phyloP scores from a whole-genome alignment of 1,284 basidiomycete species.

The Tausonia pullulans region DNA sequence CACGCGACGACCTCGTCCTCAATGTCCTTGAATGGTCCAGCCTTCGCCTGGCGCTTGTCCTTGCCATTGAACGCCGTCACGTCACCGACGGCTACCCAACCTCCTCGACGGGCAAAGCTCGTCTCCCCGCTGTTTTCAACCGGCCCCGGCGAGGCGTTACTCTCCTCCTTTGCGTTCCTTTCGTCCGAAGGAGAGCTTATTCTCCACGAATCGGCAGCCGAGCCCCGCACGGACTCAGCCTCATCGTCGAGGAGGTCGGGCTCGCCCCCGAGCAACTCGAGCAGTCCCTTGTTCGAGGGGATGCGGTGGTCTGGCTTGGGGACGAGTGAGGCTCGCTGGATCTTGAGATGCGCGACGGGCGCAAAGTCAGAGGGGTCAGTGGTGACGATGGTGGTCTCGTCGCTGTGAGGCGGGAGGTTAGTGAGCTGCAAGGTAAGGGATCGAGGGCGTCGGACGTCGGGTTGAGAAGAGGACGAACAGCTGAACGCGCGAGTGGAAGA shows the following conservation, averaged over 20 bases:
- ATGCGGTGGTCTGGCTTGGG: constrained; percentile 37
- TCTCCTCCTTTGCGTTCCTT: too few relatives aligned
- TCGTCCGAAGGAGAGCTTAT: too few relatives aligned
- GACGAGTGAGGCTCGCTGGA: constrained; percentile 54
- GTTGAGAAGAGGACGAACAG: constrained; percentile 40
- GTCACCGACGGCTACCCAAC: constrained; percentile 20
- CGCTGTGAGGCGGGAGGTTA: constrained; percentile 33
- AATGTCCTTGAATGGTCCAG: constrained; percentile 32
- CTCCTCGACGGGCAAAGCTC: neutral
- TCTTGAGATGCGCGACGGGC: constrained; percentile 74
- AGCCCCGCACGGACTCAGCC: too few relatives aligned
- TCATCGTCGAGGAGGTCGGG: too few relatives aligned
- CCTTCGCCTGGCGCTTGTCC: neutral
- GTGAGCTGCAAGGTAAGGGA: constrained; percentile 9
- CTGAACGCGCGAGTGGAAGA: constrained; percentile 68
- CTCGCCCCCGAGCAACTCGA: constrained; percentile 14
- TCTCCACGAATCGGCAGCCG: too few relatives aligned
- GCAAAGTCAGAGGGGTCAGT: constrained; percentile 46
- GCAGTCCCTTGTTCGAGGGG: constrained; percentile 23
- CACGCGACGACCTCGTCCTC: constrained; percentile 54
- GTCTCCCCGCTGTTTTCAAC: too few relatives aligned
- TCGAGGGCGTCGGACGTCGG: constrained; percentile 3
- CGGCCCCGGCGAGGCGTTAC: too few relatives aligned
- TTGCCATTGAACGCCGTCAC: constrained; percentile 1
- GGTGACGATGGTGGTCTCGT: constrained; percentile 55